These are phyloP conservation scores for Geotrichum carabidarum DNA, from an alignment of 1,139 yeast species.

Conservation along the genomic window DNA sequence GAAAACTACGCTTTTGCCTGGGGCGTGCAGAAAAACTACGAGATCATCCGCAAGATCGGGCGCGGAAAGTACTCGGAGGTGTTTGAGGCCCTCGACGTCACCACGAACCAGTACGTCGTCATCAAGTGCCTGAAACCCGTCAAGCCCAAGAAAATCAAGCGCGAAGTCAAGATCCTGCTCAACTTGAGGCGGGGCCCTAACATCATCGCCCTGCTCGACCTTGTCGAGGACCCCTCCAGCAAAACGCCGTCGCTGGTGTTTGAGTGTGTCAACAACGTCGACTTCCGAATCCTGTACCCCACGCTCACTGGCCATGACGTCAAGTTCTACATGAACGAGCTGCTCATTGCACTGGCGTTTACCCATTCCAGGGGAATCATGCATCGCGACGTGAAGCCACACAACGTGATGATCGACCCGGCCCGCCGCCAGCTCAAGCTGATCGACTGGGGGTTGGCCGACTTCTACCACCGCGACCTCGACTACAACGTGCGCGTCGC, in stretches of 20 bases:
- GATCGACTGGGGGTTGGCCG: constrained; percentile 97
- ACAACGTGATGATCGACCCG: constrained; percentile 93
- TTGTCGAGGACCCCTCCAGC: constrained; percentile 65
- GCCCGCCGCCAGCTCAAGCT: constrained; percentile 57
- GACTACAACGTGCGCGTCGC: constrained; percentile 95
- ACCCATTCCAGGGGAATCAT: constrained; percentile 94
- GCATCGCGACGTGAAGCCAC: constrained; percentile 96
- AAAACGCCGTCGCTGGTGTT: constrained; percentile 90
- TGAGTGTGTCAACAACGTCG: constrained; percentile 78
- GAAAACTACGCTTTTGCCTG: constrained; percentile 43
- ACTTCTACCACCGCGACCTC: constrained; percentile 84
- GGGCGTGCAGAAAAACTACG: constrained; percentile 68
- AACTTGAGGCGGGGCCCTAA: constrained; percentile 79
- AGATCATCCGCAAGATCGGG: constrained; percentile 80
- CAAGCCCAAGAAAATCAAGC: constrained; percentile 81
- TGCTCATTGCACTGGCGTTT: constrained; percentile 75
- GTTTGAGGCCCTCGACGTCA: constrained; percentile 59
- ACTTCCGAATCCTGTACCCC: constrained; percentile 80
- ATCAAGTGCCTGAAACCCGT: constrained; percentile 92
- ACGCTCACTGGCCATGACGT: constrained; percentile 73
- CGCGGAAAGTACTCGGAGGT: constrained; percentile 95
- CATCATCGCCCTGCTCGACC: constrained; percentile 66
- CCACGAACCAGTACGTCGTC: constrained; percentile 42
- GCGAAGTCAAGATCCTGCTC: constrained; percentile 83
- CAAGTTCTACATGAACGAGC: constrained; percentile 77